Conservation (phyloP, 2,329 filamentous ascomycete species). For the Rugonectria rugulosa region DNA sequence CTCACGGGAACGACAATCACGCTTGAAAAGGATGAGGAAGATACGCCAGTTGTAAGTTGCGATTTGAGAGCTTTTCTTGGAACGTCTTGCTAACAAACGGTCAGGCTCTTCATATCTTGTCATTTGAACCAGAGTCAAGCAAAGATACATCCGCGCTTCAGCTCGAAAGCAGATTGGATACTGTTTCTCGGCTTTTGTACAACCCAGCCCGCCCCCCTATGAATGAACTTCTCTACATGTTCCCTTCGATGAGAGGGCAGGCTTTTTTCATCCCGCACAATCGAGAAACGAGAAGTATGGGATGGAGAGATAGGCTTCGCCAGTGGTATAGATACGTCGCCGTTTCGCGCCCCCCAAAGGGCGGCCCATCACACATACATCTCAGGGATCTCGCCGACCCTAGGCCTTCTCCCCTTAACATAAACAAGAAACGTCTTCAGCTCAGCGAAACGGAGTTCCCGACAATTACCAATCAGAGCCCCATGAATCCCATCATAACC, state of each 20-base stretch:
- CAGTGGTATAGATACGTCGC: conserved; percentile 42
- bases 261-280: conserved; percentile 34
- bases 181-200: conserved; percentile 56
- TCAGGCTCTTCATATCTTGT: conserved; percentile 49
- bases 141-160: not conserved
- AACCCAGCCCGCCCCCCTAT: too few relatives aligned
- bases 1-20: conserved; percentile 45
- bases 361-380: not conserved
- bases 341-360: conserved; percentile 26
- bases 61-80: too few relatives aligned
- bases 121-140: conserved; percentile 47
- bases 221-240: too few relatives aligned
- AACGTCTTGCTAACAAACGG: conserved; percentile 25
- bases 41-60: too few relatives aligned
- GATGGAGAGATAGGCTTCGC: conserved; percentile 45
- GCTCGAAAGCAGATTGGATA: conserved; percentile 52
- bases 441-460: too few relatives aligned
- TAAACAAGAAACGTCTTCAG: too few relatives aligned
- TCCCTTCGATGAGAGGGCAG: too few relatives aligned
- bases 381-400: not conserved
- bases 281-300: conserved; percentile 43
- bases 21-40: conserved; percentile 20
- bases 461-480: too few relatives aligned
- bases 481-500: conserved; percentile 38
- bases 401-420: too few relatives aligned